Evolutionary conservation across 2,329 filamentous ascomycete species (phyloP).

Genomic region (Hypoxylon sp.): DNA sequence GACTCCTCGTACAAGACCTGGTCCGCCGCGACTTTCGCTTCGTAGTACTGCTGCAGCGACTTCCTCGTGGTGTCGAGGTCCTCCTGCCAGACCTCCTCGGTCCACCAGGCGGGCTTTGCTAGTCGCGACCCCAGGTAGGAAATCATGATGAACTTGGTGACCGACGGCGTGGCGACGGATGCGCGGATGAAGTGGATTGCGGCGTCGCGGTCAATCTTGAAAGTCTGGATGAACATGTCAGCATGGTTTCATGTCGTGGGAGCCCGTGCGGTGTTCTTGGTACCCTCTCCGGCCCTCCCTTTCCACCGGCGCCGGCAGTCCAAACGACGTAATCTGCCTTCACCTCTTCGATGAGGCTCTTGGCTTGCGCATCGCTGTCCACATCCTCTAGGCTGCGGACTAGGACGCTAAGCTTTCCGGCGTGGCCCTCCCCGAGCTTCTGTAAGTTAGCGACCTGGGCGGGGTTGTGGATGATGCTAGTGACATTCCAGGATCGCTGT

Average conservation of each 20-base stretch:
- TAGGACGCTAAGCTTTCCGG: constrained; percentile 75
- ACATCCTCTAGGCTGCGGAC: constrained; percentile 79
- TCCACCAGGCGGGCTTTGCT: constrained; percentile 65
- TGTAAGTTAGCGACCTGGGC: constrained; percentile 74
- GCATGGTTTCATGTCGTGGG: neutral
- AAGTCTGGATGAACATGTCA: constrained; percentile 42
- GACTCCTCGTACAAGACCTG: constrained; percentile 65
- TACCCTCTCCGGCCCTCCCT: constrained; percentile 65
- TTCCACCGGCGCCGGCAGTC: constrained; percentile 73
- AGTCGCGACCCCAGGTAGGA: constrained; percentile 70
- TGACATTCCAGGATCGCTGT: constrained; percentile 79
- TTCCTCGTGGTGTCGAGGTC: constrained; percentile 56
- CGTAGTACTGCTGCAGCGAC: constrained; percentile 65
- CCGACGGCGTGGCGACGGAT: constrained; percentile 62
- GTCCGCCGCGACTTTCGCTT: constrained; percentile 71
- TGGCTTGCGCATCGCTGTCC: constrained; percentile 70
- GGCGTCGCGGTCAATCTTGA: constrained; percentile 62
- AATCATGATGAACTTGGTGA: constrained; percentile 73
- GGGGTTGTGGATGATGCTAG: constrained; percentile 79
- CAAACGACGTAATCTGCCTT: constrained; percentile 75
- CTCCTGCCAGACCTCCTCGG: constrained; percentile 60
- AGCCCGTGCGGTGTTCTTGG: constrained; percentile 10
- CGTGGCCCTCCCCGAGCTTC: constrained; percentile 67
- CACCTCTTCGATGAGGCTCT: constrained; percentile 69
- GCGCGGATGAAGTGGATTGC: constrained; percentile 72